Evolutionary conservation across 106 monocot species (phyloP).

Genomic region (Dioscorea alata): DNA sequence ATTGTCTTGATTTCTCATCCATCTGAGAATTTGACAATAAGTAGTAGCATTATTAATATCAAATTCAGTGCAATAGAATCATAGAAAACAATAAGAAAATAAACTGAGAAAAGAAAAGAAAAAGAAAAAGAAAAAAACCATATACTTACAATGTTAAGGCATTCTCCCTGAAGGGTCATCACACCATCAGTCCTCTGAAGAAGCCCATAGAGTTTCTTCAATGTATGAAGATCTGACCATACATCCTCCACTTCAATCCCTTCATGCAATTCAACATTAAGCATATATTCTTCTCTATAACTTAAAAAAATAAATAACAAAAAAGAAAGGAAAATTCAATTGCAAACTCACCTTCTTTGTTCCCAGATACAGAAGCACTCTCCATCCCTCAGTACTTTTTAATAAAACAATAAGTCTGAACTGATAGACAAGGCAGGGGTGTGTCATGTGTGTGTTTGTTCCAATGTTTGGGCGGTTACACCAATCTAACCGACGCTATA

Average conservation of each 20-base stretch:
- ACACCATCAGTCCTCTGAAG: conserved; percentile 6
- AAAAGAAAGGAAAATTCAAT: background rate
- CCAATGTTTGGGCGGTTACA: too few relatives aligned
- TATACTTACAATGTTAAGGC: conserved; percentile 10
- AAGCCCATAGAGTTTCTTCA: conserved; percentile 36
- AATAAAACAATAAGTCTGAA: too few relatives aligned
- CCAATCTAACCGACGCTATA: too few relatives aligned
- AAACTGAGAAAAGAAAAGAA: too few relatives aligned
- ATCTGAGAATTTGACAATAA: too few relatives aligned
- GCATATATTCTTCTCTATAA: background rate
- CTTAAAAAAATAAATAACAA: background rate
- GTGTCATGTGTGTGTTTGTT: too few relatives aligned
- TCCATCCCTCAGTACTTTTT: background rate
- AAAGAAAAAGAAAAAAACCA: too few relatives aligned
- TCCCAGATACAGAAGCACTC: background rate
- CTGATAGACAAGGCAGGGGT: too few relatives aligned
- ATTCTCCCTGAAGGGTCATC: background rate
- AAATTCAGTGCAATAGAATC: too few relatives aligned
- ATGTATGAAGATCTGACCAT: conserved; percentile 28
- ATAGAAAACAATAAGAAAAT: too few relatives aligned
- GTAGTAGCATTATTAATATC: too few relatives aligned
- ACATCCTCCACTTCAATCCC: conserved; percentile 27
- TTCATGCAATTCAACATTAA: conserved; percentile 10
- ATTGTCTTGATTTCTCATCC: conserved; percentile 22
- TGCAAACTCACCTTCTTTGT: background rate